phyloP scores from a whole-genome alignment of 129 eudicot species.

The Helianthus tuberosus region DNA sequence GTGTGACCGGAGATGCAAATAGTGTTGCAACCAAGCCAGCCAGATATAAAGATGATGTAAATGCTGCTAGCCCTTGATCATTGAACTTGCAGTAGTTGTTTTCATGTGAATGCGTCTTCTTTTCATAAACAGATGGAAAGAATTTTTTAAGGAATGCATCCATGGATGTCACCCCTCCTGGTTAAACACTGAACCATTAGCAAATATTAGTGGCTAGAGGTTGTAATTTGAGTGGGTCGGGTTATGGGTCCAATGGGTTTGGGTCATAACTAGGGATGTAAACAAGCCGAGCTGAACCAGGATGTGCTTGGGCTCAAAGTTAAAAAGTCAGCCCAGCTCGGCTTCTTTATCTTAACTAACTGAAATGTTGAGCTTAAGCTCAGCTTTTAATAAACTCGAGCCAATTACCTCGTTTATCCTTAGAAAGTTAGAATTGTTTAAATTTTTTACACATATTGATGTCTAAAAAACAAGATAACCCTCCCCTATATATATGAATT shows the following conservation, averaged over 20 bases:
- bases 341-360: no score
- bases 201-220: not conserved
- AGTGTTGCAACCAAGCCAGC: slow-evolving; percentile 78
- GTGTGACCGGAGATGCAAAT: slow-evolving; percentile 71
- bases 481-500: no score
- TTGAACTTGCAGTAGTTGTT: slow-evolving; percentile 84
- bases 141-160: slow-evolving; percentile 71
- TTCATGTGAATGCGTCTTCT: slow-evolving; percentile 66
- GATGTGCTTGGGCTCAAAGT: no score
- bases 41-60: slow-evolving; percentile 81
- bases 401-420: no score
- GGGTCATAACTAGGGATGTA: not conserved
- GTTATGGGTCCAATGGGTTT: not conserved
- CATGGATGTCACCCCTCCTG: slow-evolving; percentile 98
- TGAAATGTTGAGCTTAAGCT: no score
- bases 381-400: no score
- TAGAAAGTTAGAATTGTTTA: no score
- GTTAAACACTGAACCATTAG: slow-evolving; percentile 14
- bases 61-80: slow-evolving; percentile 81
- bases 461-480: no score
- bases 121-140: slow-evolving; percentile 60
- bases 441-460: no score
- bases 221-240: not conserved
- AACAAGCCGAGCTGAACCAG: no score
- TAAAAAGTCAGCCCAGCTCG: no score